Evolutionary conservation across 768 basidiomycete genomes (phyloP), one percentile per base, ranked within the genome.

Genomic region (Leccinum arenicola): DNA sequence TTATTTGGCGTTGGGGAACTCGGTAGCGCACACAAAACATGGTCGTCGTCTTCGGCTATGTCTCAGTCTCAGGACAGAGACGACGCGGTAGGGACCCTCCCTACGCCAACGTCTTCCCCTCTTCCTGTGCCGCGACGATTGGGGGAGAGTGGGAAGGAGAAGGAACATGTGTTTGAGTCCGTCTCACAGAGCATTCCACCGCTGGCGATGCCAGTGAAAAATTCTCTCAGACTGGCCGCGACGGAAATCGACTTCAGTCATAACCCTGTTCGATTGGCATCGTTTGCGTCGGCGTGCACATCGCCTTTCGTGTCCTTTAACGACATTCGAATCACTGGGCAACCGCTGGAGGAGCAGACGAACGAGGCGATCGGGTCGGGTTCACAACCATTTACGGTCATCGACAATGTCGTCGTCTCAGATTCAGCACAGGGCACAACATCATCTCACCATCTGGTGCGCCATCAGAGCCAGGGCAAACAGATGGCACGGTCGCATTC

Each of bases 1-100:
- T 66, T 89, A 3, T 89, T 88, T 59, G 84, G 80, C 0, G 64
- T 67, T 1, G 69, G 74, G 11, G 75, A 77, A 3, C 74, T 15
- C 9, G 61, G 40, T 4, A 51, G 52, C 6, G 59, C 17, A 5
- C 59, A 33, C 36, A 66, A 61, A 36, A 57, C 55, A 9, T 66
- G 68, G 68, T 40, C 50, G 8, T 66, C 65, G 2, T 62, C 67
- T 25, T 69, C 65, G 19, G 35, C 63, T 2, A 54, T 57, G 11
- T 58, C 57, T 6, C 56, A 57, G 11, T 58, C 57, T 5, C 56
- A 49, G 17, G 15, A 36, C 27, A 51, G n/a, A 50, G 19, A 6
- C 6, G 52, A 35, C n/a, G 23, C 23, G 1, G 38, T 53, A 9
- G 57, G 55, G 6, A 56, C 50, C 9, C 57, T 71, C 17, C 67